Evolutionary conservation across 2,329 filamentous ascomycete species (phyloP), one percentile per base, ranked within the genome.

Genomic region (Apiospora rasikravindrae): DNA sequence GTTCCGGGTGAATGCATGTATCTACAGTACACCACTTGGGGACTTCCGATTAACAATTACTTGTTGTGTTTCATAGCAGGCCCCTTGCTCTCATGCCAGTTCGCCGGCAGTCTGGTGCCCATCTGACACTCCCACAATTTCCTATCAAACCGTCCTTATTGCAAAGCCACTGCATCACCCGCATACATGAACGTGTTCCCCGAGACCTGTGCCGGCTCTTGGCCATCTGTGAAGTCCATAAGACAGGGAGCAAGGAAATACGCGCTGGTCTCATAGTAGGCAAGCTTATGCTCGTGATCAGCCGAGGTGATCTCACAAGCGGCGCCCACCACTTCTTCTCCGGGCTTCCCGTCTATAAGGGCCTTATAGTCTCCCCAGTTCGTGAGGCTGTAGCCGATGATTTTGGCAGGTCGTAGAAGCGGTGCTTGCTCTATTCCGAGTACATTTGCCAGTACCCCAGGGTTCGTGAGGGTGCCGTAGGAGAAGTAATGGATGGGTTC

Each of bases 401-500:
- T 71, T 49, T 73, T 75, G 0, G 83, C 83, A 0, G 76, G 75
- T 7, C 76, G 53, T 37, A 80, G 71, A 13, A 14, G 7, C 10
- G 53, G 79, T 33, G 74, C 67, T 13, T 77, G 64, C 2, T 77
- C 70, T 13, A 83, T 72, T 2, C 76, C 75, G 16, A 84, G 75
- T 6, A 83, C 77, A 33, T 78, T 74, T 8, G 71, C 72, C 4
- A 85, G 79, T 22, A 81, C 73, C 0, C 71, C 70, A 0, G 79
- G 73, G 16, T 82, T 75, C 6, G 76, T 78, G 10, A 84, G 76
- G 0, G 80, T 84, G 47, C 83, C 81, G 75, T 84, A 84, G 73
- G 84, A 83, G 77, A 84, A 84, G 73, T 84, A 84, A 78, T 80
- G 83, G 0, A 84, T 68, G 10, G 66, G 66, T 16, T 61, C 19